Evolutionary conservation across 1,284 basidiomycete genomes (phyloP).

Genomic region (Phlebopus sp.): DNA sequence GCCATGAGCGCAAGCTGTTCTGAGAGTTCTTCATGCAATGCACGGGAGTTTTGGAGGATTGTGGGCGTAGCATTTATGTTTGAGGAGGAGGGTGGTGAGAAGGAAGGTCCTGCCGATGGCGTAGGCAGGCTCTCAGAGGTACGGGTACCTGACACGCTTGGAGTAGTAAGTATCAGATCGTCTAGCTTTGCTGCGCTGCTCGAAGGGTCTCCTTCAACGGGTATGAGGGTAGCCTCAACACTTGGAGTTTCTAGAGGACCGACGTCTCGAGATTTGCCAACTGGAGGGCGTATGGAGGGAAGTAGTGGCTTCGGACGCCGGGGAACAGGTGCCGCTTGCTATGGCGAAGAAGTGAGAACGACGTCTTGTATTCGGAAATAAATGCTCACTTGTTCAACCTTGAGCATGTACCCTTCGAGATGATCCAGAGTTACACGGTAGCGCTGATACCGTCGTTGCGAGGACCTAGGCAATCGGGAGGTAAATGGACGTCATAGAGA

Average conservation of each 20-base stretch:
- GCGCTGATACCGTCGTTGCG: constrained; percentile 41
- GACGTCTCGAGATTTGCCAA: constrained; percentile 3
- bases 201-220: constrained; percentile 17
- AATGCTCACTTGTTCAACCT: constrained; percentile 46
- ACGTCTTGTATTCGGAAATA: not conserved
- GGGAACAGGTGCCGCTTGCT: constrained; percentile 35
- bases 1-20: constrained; percentile 77
- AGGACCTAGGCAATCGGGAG: constrained; percentile 31
- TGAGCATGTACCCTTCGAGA: constrained; percentile 49
- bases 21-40: constrained; percentile 69
- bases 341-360: constrained; percentile 24
- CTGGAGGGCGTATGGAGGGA: constrained; percentile 33
- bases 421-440: constrained; percentile 49
- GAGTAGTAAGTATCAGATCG: constrained; percentile 22
- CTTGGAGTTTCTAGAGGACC: constrained; percentile 3
- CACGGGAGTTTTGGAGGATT: constrained; percentile 54
- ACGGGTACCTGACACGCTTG: not conserved
- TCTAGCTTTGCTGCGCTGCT: constrained; percentile 4
- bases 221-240: constrained; percentile 27
- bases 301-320: constrained; percentile 39
- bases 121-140: constrained; percentile 19
- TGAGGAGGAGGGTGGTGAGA: constrained; percentile 31
- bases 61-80: constrained; percentile 40
- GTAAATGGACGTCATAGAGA: not conserved
- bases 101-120: constrained; percentile 22